These are phyloP conservation scores for Spiraea crenata DNA, from an alignment of 331 rosid species.

Conservation along the genomic window DNA sequence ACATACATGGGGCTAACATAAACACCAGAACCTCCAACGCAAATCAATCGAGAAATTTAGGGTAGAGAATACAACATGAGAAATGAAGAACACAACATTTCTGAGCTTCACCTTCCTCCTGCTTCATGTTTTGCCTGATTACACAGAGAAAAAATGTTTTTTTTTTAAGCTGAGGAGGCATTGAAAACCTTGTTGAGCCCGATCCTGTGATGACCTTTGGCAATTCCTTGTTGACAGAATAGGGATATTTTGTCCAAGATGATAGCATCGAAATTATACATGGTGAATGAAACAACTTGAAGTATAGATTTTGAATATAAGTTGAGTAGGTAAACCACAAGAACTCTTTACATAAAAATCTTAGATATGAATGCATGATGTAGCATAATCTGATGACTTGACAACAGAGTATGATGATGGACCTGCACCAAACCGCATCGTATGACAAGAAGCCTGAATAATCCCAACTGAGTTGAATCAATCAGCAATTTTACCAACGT, in stretches of 20 bases:
- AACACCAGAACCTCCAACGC: too few species aligned
- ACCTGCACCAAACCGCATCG: constrained; percentile 13
- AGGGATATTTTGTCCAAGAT: neutral
- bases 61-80: too few species aligned
- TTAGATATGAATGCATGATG: constrained; percentile 12
- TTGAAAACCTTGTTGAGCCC: neutral
- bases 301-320: neutral
- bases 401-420: constrained; percentile 4
- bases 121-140: too few species aligned
- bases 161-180: neutral
- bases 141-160: too few species aligned
- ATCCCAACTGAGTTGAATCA: constrained; percentile 22
- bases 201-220: neutral
- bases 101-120: too few species aligned
- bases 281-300: constrained; percentile 10
- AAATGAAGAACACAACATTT: too few species aligned
- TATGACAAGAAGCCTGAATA: constrained; percentile 9
- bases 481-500: constrained; percentile 27
- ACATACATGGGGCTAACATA: too few species aligned
- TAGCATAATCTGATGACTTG: constrained; percentile 13
- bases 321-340: constrained; percentile 8
- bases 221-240: constrained; percentile 7
- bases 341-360: constrained; percentile 16
- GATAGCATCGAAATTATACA: constrained; percentile 15
- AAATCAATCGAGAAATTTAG: too few species aligned